Conservation (phyloP, 352 stramenopile species). For the Globisporangium okanoganense region DNA sequence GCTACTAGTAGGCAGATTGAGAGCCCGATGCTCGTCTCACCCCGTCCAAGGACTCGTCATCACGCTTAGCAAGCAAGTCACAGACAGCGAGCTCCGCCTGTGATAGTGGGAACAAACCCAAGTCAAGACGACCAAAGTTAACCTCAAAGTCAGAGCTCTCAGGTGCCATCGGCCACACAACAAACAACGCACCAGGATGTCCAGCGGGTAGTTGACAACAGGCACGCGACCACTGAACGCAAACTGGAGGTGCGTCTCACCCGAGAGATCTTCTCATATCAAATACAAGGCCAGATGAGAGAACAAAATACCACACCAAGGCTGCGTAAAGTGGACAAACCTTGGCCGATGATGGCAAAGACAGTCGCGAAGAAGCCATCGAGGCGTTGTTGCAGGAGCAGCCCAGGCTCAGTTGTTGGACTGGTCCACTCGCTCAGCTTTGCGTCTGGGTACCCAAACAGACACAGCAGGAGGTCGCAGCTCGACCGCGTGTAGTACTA, state of each 20-base stretch:
- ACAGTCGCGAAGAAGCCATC: conserved; percentile 24
- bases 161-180: no score
- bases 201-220: conserved; percentile 37
- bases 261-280: conserved; percentile 31
- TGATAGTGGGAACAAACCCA: not conserved
- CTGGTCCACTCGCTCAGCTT: conserved; percentile 28
- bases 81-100: conserved; percentile 24
- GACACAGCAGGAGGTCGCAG: conserved; percentile 45
- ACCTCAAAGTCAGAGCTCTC: not conserved
- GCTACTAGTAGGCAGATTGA: not conserved
- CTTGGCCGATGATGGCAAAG: conserved; percentile 21
- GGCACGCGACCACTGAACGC: conserved; percentile 39
- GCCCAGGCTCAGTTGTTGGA: not conserved
- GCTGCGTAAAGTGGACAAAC: conserved; percentile 11
- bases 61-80: not conserved
- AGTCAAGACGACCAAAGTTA: not conserved
- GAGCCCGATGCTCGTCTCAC: not conserved
- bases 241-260: conserved; percentile 42
- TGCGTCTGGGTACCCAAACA: conserved; percentile 43
- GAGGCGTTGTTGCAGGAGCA: conserved; percentile 23
- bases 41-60: not conserved
- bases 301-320: not conserved
- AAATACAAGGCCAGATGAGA: not conserved
- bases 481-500: conserved; percentile 56
- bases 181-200: conserved; percentile 37